These are phyloP conservation scores for Pisolithus marmoratus DNA, from an alignment of 768 basidiomycete species.

Conservation along the genomic window DNA sequence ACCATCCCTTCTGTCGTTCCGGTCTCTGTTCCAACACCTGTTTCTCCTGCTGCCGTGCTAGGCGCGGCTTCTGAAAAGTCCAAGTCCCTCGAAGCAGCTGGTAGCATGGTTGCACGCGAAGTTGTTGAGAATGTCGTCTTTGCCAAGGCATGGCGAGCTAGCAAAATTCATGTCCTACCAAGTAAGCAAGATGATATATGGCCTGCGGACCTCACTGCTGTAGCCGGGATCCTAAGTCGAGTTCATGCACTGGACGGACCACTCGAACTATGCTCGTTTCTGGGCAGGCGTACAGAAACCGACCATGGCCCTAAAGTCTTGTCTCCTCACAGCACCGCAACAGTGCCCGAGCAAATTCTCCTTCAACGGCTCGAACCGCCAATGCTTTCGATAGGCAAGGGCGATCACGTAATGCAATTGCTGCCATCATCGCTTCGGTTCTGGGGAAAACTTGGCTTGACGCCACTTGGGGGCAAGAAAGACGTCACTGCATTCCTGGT, in stretches of 20 bases:
- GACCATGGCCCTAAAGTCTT: background rate
- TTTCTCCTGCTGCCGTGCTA: constrained; percentile 71
- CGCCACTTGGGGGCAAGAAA: constrained; percentile 66
- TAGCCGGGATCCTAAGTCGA: constrained; percentile 33
- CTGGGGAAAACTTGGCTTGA: constrained; percentile 80
- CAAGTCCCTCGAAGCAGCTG: constrained; percentile 63
- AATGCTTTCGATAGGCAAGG: constrained; percentile 60
- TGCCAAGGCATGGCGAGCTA: constrained; percentile 59
- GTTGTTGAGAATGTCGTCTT: constrained; percentile 70
- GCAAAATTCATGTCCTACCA: constrained; percentile 18
- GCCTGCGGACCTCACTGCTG: constrained; percentile 48
- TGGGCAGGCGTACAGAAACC: constrained; percentile 30
- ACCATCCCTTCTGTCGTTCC: constrained; percentile 35
- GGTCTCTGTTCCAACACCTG: constrained; percentile 72
- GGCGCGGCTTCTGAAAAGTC: constrained; percentile 61
- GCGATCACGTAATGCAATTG: constrained; percentile 63
- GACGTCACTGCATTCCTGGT: constrained; percentile 63
- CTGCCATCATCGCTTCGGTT: constrained; percentile 68
- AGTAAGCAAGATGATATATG: constrained; percentile 38
- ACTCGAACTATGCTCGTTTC: constrained; percentile 40
- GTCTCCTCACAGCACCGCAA: background rate
- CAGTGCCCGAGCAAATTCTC: constrained; percentile 5
- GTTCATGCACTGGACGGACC: constrained; percentile 36
- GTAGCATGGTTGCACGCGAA: constrained; percentile 57
- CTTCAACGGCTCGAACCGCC: constrained; percentile 44